Evolutionary conservation across 257 asterid species (phyloP).

Genomic region (Scutellaria galericulata): DNA sequence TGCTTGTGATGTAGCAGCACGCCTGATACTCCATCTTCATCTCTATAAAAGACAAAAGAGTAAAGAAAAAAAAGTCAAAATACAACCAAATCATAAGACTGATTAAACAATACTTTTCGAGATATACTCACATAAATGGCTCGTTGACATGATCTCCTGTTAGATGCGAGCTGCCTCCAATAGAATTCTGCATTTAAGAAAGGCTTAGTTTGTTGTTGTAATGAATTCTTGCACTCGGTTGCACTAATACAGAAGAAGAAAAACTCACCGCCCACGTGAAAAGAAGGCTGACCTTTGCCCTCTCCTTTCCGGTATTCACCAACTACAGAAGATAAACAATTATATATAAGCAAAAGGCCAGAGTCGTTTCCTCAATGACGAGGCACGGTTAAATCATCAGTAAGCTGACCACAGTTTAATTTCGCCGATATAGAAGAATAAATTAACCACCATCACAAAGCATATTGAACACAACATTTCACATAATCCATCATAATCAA

Average conservation of each 20-base stretch:
- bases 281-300: conserved; percentile 98
- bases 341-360: conserved; percentile 31
- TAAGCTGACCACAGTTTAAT: not conserved
- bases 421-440: not conserved
- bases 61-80: conserved; percentile 32
- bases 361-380: conserved; percentile 14
- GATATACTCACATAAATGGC: conserved; percentile 84
- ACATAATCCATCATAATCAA: not conserved
- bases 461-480: not conserved
- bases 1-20: conserved; percentile 99
- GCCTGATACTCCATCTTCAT: conserved; percentile 98
- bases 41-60: conserved; percentile 45
- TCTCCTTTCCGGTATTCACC: conserved; percentile 96
- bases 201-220: no score
- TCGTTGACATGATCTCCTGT: conserved; percentile 96
- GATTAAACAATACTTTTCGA: conserved; percentile 20
- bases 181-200: conserved; percentile 73
- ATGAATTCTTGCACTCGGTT: not conserved
- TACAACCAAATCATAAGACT: conserved; percentile 23
- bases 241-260: conserved; percentile 17
- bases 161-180: conserved; percentile 88
- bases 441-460: not conserved
- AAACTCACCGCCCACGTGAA: conserved; percentile 96
- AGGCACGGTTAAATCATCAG: not conserved
- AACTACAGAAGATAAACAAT: conserved; percentile 57